phyloP scores from a whole-genome alignment of 2,329 filamentous ascomycete species.

The Claviceps africana region DNA sequence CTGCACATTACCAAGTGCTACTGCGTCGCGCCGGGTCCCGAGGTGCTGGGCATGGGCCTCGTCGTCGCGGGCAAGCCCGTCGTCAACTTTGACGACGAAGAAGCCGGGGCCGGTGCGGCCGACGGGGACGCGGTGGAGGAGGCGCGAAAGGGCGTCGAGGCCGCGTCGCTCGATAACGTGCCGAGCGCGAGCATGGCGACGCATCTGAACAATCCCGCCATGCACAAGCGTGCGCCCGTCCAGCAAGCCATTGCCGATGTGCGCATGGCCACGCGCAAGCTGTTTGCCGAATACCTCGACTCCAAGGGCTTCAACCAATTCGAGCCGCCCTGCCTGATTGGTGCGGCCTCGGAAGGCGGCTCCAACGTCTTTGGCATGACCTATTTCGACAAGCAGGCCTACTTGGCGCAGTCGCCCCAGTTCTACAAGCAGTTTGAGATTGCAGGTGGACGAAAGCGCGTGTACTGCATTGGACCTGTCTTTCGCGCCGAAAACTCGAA shows the following conservation, averaged over 20 bases:
- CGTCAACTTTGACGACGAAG: constrained; percentile 44
- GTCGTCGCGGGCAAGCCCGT: constrained; percentile 40
- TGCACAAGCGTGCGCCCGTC: constrained; percentile 83
- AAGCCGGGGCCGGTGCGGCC: constrained; percentile 24
- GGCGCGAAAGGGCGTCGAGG: constrained; percentile 1
- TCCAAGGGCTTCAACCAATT: constrained; percentile 66
- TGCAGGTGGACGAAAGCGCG: constrained; percentile 60
- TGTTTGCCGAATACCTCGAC: constrained; percentile 66
- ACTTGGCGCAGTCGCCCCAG: constrained; percentile 66
- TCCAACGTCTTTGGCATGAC: constrained; percentile 80
- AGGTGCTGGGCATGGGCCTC: constrained; percentile 43
- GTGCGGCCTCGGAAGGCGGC: constrained; percentile 82
- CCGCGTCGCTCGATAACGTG: constrained; percentile 14
- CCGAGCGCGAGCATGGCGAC: constrained; percentile 73
- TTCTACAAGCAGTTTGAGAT: constrained; percentile 85
- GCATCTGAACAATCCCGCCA: constrained; percentile 77
- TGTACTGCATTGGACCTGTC: constrained; percentile 67
- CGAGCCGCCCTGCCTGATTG: constrained; percentile 80
- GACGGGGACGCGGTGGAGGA: constrained; percentile 13
- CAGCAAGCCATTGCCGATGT: constrained; percentile 63
- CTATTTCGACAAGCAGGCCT: constrained; percentile 79
- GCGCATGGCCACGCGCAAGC: constrained; percentile 44
- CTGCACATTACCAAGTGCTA: constrained; percentile 81
- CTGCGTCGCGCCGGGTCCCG: constrained; percentile 51
- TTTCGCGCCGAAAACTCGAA: constrained; percentile 81